phyloP scores from a whole-genome alignment of 495 filamentous ascomycete genomes.

The Trypethelium eluteriae region DNA sequence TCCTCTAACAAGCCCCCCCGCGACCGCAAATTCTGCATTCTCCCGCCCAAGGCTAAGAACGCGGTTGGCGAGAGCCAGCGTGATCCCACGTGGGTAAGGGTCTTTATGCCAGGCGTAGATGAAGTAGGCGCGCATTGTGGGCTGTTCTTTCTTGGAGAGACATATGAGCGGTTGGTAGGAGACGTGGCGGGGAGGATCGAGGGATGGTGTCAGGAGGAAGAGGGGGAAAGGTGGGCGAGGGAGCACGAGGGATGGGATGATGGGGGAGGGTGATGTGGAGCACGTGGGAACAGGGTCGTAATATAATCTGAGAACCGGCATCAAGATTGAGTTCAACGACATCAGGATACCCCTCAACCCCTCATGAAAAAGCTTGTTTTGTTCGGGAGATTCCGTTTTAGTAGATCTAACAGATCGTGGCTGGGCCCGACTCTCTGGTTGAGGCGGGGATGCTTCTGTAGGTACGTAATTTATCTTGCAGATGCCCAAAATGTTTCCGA shows the following conservation, averaged over 20 bases:
- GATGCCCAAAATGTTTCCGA: too few relatives aligned
- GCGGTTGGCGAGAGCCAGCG: slow-evolving; percentile 35
- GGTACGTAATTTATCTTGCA: too few relatives aligned
- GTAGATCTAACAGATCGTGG: too few relatives aligned
- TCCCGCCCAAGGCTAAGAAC: slow-evolving; percentile 44
- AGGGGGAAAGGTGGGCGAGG: slow-evolving; percentile 12
- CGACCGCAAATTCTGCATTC: slow-evolving; percentile 69
- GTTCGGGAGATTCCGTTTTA: too few relatives aligned
- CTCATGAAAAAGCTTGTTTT: too few relatives aligned
- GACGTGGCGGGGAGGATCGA: slow-evolving; percentile 65
- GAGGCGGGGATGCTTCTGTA: too few relatives aligned
- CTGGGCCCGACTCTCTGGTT: too few relatives aligned
- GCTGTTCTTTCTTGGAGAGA: slow-evolving; percentile 58
- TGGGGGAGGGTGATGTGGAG: neutral
- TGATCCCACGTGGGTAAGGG: slow-evolving; percentile 64
- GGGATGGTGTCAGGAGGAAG: slow-evolving; percentile 60
- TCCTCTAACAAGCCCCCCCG: slow-evolving; percentile 41
- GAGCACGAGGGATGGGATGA: slow-evolving; percentile 2
- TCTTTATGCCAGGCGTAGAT: slow-evolving; percentile 75
- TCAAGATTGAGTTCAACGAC: too few relatives aligned
- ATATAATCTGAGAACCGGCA: neutral
- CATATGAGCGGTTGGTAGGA: slow-evolving; percentile 69
- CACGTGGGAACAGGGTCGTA: neutral
- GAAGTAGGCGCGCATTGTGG: slow-evolving; percentile 81
- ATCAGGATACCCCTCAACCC: too few relatives aligned